Base-by-base conservation (phyloP, 2,329 filamentous ascomycete genomes). In the Pyrenophora teres region DNA sequence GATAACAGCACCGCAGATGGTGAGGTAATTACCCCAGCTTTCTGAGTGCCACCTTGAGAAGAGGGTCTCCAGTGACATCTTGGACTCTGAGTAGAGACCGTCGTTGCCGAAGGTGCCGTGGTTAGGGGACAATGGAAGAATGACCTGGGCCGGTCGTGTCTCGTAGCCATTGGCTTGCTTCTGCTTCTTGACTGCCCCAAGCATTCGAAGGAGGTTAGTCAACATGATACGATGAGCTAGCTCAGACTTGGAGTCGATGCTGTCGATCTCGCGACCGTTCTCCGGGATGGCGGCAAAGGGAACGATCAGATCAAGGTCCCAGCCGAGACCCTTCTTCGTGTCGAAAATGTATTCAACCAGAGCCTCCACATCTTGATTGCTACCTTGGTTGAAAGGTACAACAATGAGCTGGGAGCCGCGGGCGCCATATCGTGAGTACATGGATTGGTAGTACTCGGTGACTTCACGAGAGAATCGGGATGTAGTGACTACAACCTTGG, bases 21-120 rank as follows among this genome's bases (percentile, higher is more conserved):
- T 97, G 67, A 99, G 90, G 80, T 95, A 99, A 78, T 93, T 93
- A 61, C 86, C 88, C 94, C 94, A 99, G 79, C 86, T 92, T 79
- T 99, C 94, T 0, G 94, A 96, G 77, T 96, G 89, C 94, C 94
- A 99, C 64, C 94, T 86, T 80, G 96, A 97, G 85, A 99, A 97
- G 32, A 99, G 84, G 4, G 94, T 97, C 81, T 99, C 94, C 7
- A 99, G 83, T 37, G 88, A 94, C 52, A 99, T 87, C 80, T 99
- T 99, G 40, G 94, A 97, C 78, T 99, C 94, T 5, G 94, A 95
- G 79, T 99, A 99, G 41, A 99, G 84, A 79, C 94, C 94, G 67
- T 99, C 94, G 72, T 91, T 97, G 70, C 94, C 94, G 66, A 99
- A 99, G 27, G 93, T 99, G 62, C 94, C 94, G 77, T 99, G 95